Evolutionary conservation across 306 rosid species (phyloP).

Genomic region (Prosopis cineraria): DNA sequence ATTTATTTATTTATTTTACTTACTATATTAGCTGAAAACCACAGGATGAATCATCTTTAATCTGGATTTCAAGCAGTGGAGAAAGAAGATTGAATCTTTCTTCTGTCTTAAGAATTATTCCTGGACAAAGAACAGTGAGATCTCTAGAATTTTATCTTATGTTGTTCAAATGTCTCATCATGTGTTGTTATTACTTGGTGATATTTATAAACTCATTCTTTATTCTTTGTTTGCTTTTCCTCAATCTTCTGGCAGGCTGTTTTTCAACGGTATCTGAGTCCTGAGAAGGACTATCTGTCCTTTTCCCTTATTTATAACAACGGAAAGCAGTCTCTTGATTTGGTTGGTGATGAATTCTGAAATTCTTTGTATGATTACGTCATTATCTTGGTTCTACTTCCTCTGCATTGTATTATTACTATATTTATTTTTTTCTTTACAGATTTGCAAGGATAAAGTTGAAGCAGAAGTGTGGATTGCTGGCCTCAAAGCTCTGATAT

Average conservation of each 20-base stretch:
- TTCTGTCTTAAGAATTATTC: conserved; percentile 83
- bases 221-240: conserved; percentile 17
- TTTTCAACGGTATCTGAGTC: conserved; percentile 78
- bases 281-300: conserved; percentile 91
- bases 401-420: conserved; percentile 10
- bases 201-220: conserved; percentile 5
- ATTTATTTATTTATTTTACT: conserved; percentile 23
- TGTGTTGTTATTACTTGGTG: conserved; percentile 23
- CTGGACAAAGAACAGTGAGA: conserved; percentile 99
- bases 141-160: conserved; percentile 35
- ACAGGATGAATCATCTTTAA: conserved; percentile 85
- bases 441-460: conserved; percentile 98
- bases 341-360: conserved; percentile 61
- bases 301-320: conserved; percentile 88
- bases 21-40: conserved; percentile 33
- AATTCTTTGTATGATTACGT: conserved; percentile 12
- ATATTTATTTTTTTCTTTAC: conserved; percentile 26
- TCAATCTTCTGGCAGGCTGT: conserved; percentile 70
- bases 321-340: conserved; percentile 93
- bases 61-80: conserved; percentile 86
- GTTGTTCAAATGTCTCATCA: conserved; percentile 13
- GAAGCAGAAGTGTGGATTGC: conserved; percentile 97
- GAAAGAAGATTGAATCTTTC: conserved; percentile 85
- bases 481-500: conserved; percentile 79
- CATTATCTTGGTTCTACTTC: conserved; percentile 17